Evolutionary conservation across 352 stramenopile species (phyloP), one percentile per base, ranked within the genome.

Genomic region (Phytopythium montanum): DNA sequence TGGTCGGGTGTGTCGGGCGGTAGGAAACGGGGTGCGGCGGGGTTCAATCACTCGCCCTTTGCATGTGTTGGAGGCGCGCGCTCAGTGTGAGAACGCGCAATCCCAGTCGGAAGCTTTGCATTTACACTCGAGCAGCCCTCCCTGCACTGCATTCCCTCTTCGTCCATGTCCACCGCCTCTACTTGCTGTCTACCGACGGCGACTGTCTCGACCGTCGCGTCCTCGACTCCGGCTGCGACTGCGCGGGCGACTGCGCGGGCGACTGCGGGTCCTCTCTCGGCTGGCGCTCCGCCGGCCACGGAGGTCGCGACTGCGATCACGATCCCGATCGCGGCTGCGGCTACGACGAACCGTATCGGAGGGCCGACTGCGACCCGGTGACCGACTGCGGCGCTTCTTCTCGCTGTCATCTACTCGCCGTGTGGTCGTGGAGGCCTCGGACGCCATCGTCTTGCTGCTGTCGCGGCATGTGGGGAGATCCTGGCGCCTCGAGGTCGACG

Each of bases 311-410:
- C 57, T 62, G n/a, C 48, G 64, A 39, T 67, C 59, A 28, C 60
- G 64, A 12, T 74, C 61, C n/a, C 63, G 66, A 61, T 60, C 70
- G 31, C 46, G 49, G 25, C 57, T 50, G n/a, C 65, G 65, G 51
- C 60, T 70, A 26, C 60, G 60, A n/a, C 29, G 45, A 52, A 14
- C 33, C 10, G 25, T 13, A 1, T 23, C 23, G 21, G 21, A 36
- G 33, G 16, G 28, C 7, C 36, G 33, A 13, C 21, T 46, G 36
- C 41, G 41, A 44, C 53, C 42, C 4, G 68, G 62, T 16, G 72
- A 73, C 33, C 66, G 45, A 19, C 61, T 76, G 9, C 64, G 69
- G n/a, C 31, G 53, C 26, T 53, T 53, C 33, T 69, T 70, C 14
- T 65, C 61, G 19, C 45, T 34, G 5, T 33, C 13, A 0, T 1